Base-by-base conservation (phyloP, 768 basidiomycete genomes). In the Dendrothele bispora region DNA sequence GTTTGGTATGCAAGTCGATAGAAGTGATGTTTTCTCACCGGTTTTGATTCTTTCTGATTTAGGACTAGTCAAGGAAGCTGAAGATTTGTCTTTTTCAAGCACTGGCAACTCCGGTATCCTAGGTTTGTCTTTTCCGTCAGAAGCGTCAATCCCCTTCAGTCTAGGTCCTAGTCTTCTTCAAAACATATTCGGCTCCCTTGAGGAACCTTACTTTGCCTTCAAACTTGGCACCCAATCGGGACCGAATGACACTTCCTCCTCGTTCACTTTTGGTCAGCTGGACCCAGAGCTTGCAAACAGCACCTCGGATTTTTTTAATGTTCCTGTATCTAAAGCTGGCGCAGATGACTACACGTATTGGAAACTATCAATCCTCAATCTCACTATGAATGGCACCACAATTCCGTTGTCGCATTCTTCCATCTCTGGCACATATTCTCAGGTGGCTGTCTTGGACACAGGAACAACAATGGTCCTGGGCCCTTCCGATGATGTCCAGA, bases 361-460 rank as follows among this genome's bases (percentile, higher is more conserved):
- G 82, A 83, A 82, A 51, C 58, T 83, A 7, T 73, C 79, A 0
- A 59, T 81, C 35, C 65, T 62, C 17, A 60, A 60, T 36, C 51
- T 84, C 46, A 75, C 71, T 10, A 62, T 82, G 56, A 70, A 80
- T 48, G 65, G 66, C 6, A 58, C 61, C 20, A 38, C 59, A 0
- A 65, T 84, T 28, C 44, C 61, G 1, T 58, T 82, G 15, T 73
- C 79, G 2, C 47, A 57, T 14, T 80, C 82, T 14, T 71, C 72
- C 46, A 65, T 80, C 22, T 59, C 54, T 4, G 70, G 70, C 17
- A 67, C 76, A 20, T 39, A 61, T 11, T 54, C 8, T 12, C 71
- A 74, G 0, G 74, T 85, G 40, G 82, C 77, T 3, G 75, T 87
- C 21, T 70, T 85, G 22, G 85, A 86, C 56, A 82, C 82, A 21